Evolutionary conservation across 345 rosid species (phyloP), one percentile per base, ranked within the genome.

Genomic region (Garcia nutans): DNA sequence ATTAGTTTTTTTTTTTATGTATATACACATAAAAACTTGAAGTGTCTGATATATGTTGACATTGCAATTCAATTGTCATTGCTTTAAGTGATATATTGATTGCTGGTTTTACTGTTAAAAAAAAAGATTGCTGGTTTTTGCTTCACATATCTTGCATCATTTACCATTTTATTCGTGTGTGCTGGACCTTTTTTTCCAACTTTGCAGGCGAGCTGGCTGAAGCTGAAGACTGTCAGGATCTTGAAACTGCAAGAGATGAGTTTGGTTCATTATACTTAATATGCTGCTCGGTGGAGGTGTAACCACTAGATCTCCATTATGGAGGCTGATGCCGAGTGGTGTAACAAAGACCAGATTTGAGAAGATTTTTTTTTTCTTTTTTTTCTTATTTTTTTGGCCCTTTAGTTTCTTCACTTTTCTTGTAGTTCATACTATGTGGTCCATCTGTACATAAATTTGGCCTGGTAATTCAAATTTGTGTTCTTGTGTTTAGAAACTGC

Each of bases 401-500:
- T 37, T 37, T 37, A 37, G 41, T 37, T 6, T 37, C 41, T 37
- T 37, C 41, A 37, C 19, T 67, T 82, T 67, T 33, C 70, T 33
- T 66, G 62, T 74, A 63, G 67, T 75, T 42, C 65, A 68, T 60
- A 42, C 8, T 3, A 1, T 19, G 37, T 59, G 3, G 72, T 71
- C 68, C 72, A 33, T 67, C 9, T 78, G 84, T 80, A 81, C 78
- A 72, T 76, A 78, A 55, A 77, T 61, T 75, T 56, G 70, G 81
- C 44, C 68, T 64, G 61, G 71, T 78, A 74, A 64, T 76, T 60
- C 24, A 57, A 65, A 49, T 47, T 4, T 74, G 59, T 56, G 70
- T 56, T 55, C 80, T 74, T 63, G 71, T 62, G 66, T n/a, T 44
- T 64, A 10, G 55, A 76, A 59, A n/a, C 41, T 45, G 1, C 59